Conservation (phyloP, 225 moss, liverwort and hornwort genomes). For the Bryum argenteum region DNA sequence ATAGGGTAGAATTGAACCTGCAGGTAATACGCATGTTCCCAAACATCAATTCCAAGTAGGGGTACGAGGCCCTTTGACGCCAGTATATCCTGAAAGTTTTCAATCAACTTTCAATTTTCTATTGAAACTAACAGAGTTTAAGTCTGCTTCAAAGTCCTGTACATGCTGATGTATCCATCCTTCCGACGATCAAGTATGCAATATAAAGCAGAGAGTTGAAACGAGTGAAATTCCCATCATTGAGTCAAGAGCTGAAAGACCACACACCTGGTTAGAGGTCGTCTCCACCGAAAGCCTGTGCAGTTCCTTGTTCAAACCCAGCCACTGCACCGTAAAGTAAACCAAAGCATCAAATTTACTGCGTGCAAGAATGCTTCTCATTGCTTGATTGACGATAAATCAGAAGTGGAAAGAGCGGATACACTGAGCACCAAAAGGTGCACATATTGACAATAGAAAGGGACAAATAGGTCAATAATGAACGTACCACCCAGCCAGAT, state of each 20-base stretch:
- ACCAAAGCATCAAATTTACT: conserved; percentile 3
- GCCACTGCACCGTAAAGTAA: conserved; percentile 63
- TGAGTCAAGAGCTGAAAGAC: conserved; percentile 7
- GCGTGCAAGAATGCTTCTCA: not conserved
- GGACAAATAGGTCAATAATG: conserved; percentile 17
- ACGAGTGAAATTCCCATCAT: not conserved
- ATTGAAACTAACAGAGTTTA: not conserved
- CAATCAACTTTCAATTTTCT: not conserved
- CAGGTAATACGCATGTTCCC: conserved; percentile 37
- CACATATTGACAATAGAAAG: not conserved
- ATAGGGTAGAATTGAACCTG: conserved; percentile 56
- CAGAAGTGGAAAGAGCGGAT: not conserved
- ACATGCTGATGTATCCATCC: not conserved
- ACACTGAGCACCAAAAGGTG: not conserved
- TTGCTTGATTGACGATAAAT: not conserved
- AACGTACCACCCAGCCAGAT: conserved; percentile 98
- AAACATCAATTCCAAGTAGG: no score
- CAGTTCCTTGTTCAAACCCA: conserved; percentile 85
- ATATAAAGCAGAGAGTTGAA: not conserved
- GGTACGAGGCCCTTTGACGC: no score
- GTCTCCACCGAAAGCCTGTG: conserved; percentile 83
- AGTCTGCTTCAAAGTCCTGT: not conserved
- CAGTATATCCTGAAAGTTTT: no score
- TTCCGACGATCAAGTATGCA: not conserved
- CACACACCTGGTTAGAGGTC: conserved; percentile 83